phyloP scores from a whole-genome alignment of 169 alveolate genomes.

The Neospora caninum region DNA sequence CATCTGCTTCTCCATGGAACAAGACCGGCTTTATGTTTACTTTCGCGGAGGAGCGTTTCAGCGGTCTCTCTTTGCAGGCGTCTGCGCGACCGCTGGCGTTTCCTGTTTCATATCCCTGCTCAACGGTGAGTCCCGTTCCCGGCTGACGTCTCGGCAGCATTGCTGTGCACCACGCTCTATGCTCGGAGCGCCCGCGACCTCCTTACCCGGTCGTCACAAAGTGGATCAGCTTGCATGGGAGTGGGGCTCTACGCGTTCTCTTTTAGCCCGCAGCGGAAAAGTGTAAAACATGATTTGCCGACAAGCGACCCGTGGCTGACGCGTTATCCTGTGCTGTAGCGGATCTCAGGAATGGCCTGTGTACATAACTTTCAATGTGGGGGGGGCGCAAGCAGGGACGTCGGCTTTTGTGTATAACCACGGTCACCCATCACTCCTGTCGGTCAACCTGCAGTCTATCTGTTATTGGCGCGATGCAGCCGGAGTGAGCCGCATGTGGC shows the following conservation, averaged over 20 bases:
- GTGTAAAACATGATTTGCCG: no score
- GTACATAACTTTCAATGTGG: no score
- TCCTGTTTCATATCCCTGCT: background rate
- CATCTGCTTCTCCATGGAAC: slow-evolving; percentile 21
- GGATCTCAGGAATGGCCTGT: no score
- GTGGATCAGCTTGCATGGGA: background rate
- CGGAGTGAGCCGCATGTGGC: no score
- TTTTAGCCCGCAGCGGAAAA: no score
- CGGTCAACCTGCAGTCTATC: background rate
- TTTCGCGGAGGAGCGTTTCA: slow-evolving; percentile 25
- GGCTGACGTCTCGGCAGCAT: background rate
- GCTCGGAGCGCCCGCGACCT: background rate
- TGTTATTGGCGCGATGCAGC: no score
- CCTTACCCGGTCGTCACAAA: background rate
- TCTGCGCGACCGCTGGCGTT: slow-evolving; percentile 31
- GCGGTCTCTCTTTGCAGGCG: slow-evolving; percentile 8
- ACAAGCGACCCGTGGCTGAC: no score
- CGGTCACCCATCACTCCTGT: background rate
- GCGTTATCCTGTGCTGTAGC: no score
- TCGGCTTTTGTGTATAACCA: background rate
- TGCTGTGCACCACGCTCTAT: background rate
- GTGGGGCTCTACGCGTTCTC: no score
- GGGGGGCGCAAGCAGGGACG: background rate
- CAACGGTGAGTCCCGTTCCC: slow-evolving; percentile 6
- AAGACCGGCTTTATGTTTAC: background rate